These are phyloP conservation scores for Ulvella scutata DNA, from an alignment of 139 green algal genomes.

Conservation along the genomic window DNA sequence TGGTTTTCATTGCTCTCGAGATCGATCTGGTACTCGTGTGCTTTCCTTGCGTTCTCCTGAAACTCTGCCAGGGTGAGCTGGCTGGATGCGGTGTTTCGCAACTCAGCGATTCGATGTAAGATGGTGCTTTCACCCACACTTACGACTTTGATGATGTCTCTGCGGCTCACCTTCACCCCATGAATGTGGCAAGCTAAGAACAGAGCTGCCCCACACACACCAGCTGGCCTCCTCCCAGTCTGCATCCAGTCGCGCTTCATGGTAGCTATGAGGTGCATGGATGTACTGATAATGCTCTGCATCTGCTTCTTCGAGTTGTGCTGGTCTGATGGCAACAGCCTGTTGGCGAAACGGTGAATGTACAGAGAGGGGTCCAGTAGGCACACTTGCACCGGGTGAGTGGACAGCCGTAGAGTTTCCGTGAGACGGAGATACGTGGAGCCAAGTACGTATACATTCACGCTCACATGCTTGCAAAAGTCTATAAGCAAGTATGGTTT, in stretches of 20 bases:
- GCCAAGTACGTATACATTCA: conserved; percentile 58
- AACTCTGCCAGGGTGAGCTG: conserved; percentile 50
- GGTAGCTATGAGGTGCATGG: conserved; percentile 69
- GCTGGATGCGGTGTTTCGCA: conserved; percentile 34
- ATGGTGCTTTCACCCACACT: conserved; percentile 86
- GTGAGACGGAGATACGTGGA: conserved; percentile 84
- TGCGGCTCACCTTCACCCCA: conserved; percentile 31
- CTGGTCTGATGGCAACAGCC: conserved; percentile 14
- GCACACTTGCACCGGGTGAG: conserved; percentile 62
- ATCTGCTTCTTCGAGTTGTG: not conserved
- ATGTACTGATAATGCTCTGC: conserved; percentile 60
- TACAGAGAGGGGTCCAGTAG: conserved; percentile 91
- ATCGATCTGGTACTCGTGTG: not conserved
- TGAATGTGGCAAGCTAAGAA: conserved; percentile 88
- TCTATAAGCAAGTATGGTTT: conserved; percentile 98
- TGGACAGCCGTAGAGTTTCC: conserved; percentile 70
- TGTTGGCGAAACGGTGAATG: conserved; percentile 83
- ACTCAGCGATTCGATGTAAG: conserved; percentile 69
- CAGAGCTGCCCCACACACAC: conserved; percentile 89
- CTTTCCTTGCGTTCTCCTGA: conserved; percentile 12
- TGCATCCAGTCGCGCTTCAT: conserved; percentile 99
- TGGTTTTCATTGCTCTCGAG: not conserved
- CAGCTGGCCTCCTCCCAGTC: conserved; percentile 72
- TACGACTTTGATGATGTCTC: conserved; percentile 51
- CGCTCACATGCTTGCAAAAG: conserved; percentile 73